Base-by-base conservation (phyloP, 225 moss, liverwort and hornwort species). In the Pleurozium schreberi region DNA sequence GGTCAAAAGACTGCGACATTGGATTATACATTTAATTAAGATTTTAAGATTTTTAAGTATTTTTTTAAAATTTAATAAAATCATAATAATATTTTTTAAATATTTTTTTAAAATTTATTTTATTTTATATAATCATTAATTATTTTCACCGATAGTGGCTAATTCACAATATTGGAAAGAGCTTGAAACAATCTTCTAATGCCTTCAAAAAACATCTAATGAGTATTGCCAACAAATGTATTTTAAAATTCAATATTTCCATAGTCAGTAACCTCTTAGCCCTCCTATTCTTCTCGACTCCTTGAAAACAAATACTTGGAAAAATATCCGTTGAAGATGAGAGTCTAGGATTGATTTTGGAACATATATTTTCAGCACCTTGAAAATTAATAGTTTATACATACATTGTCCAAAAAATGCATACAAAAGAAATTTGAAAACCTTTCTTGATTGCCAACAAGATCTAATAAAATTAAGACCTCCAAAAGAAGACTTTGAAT, bases 251-350 rank as follows among this genome's bases (percentile, higher is more conserved):
- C 8, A 70, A 14, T 26, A 26, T 4, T 70, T 5, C 8, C 1
- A 42, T 1, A 8, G 0, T 42, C 14, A 1, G 1, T 25, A 70
- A 70, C 26, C 5, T 42, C 5, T 1, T 42, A 70, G 14, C 5
- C 2, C 1, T 0, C 8, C 14, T 40, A 70, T 70, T 70, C 1
- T 70, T 70, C 1, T 14, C 26, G 42, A 26, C 8, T 25, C 5
- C 1, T n/a, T 14, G 1, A 25, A 14, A 26, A 14, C 8, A 70
- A 25, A 8, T 43, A 43, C 2, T 4, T 43, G 0, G 0, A 9
- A 42, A 71, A 71, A 16, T 1, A 71, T 27, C 3, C 0, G 9
- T 1, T 43, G 2, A 27, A 43, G 43, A 43, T 71, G 27, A 71
- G 27, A 15, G 16, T 71, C 0, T 27, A 16, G 2, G 7, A 16